These are phyloP conservation scores for Rhodotorula sp. DNA, from an alignment of 1,284 basidiomycete species.

Conservation along the genomic window DNA sequence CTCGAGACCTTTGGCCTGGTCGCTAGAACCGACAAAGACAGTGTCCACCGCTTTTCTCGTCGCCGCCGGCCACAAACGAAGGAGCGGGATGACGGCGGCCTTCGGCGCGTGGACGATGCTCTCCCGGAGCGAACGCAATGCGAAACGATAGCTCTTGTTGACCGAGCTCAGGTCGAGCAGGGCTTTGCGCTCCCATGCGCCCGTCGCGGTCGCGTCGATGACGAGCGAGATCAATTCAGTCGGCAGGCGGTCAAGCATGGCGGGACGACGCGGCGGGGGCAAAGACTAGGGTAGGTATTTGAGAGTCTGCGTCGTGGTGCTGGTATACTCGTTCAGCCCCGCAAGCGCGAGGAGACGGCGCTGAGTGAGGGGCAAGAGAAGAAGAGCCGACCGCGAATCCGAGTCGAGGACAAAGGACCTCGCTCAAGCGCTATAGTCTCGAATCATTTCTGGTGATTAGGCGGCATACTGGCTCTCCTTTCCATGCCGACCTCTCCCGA, in stretches of 20 bases:
- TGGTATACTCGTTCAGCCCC: too few species aligned
- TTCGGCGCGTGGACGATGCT: background rate
- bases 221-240: background rate
- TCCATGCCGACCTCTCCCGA: too few species aligned
- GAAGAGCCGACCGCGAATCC: too few species aligned
- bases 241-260: conserved; percentile 1
- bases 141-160: background rate
- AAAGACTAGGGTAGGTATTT: too few species aligned
- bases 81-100: background rate
- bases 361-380: too few species aligned
- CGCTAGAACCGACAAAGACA: background rate
- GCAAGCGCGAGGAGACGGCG: too few species aligned
- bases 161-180: background rate
- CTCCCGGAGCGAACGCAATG: background rate
- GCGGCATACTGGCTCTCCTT: too few species aligned
- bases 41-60: background rate
- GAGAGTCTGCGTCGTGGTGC: too few species aligned
- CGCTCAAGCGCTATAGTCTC: too few species aligned
- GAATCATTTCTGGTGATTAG: too few species aligned
- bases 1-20: background rate
- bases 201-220: background rate
- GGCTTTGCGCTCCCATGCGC: background rate
- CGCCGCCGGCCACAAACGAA: background rate
- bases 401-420: too few species aligned
- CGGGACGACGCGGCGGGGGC: too few species aligned